These are phyloP conservation scores for Tricholoma bakamatsutake DNA, from an alignment of 768 basidiomycete species.

Conservation along the genomic window DNA sequence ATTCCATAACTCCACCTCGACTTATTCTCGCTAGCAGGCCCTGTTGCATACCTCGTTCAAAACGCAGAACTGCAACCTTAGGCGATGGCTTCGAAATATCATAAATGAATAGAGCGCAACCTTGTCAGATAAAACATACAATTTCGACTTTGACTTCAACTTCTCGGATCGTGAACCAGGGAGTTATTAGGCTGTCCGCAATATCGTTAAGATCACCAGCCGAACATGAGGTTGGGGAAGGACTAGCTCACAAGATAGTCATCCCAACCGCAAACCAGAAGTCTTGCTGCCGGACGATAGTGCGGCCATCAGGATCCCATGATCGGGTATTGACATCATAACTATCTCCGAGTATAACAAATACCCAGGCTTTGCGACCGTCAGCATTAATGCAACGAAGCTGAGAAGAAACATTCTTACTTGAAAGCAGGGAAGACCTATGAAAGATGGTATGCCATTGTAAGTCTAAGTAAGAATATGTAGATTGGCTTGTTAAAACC, in stretches of 20 bases:
- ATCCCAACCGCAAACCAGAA: slow-evolving; percentile 77
- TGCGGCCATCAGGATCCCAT: slow-evolving; percentile 58
- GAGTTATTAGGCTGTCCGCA: slow-evolving; percentile 53
- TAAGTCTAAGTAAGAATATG: slow-evolving; percentile 2
- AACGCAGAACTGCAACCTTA: slow-evolving; percentile 74
- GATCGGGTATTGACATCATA: slow-evolving; percentile 50
- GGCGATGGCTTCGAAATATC: slow-evolving; percentile 55
- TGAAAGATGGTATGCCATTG: background rate
- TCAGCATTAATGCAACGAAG: background rate
- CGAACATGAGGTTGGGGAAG: background rate
- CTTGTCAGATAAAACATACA: slow-evolving; percentile 34
- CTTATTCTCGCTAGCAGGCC: slow-evolving; percentile 75
- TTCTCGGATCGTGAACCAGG: slow-evolving; percentile 73
- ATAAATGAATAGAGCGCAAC: slow-evolving; percentile 2
- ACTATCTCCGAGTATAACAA: slow-evolving; percentile 65
- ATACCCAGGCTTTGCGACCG: slow-evolving; percentile 45
- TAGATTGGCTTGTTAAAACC: slow-evolving; percentile 22
- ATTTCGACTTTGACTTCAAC: slow-evolving; percentile 80
- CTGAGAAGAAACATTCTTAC: slow-evolving; percentile 28
- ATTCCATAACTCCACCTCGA: slow-evolving; percentile 71
- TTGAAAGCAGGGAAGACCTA: slow-evolving; percentile 47
- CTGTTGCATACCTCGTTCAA: slow-evolving; percentile 84
- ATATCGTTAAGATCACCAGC: background rate
- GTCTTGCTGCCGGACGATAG: slow-evolving; percentile 59
- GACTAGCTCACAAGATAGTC: slow-evolving; percentile 53